Evolutionary conservation across 805 yeast species (phyloP), one percentile per base, ranked within the genome.

Genomic region (Candida sithepensis): DNA sequence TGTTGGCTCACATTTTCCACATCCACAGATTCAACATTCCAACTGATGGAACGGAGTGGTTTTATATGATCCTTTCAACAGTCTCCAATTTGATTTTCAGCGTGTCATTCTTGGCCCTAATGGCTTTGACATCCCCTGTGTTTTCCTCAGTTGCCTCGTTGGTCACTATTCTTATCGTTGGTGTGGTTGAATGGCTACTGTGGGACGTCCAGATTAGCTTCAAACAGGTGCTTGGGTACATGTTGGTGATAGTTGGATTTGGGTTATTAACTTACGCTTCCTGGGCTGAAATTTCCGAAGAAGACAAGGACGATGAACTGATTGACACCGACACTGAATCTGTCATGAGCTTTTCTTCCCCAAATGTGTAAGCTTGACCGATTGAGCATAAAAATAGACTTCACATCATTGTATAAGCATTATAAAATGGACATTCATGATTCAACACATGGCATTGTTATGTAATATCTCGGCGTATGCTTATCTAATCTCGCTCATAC

Each of bases 111-210:
- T 71, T 88, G 49, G 76, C 89, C 2, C 68, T 88, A 53, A 86
- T 88, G 86, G 83, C 96, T 0, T 73, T 88, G 47, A 88, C 96
- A 0, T 82, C 87, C 3, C 96, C 96, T 0, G 96, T 89, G 2
- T 69, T 89, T 39, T 85, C 94, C 1, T 79, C 87, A 0, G 84
- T 79, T 21, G 65, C 72, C 2, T 66, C 72, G 3, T 68, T 88
- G 48, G 73, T 88, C 42, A 87, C 96, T 0, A 89, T 90, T 19
- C 75, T 88, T 52, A 64, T 88, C 45, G 94, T 89, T 39, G 96
- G 96, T 0, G 43, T 86, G 1, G 81, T 81, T 19, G 96, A 88
- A 60, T 86, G 85, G 83, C 45, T 75, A 0, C 55, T 85, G 9
- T 85, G 85, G 66, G 86, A 83, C 4, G 76, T 79, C 21, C 70